Base-by-base conservation (phyloP, 2,329 filamentous ascomycete genomes). In the Anisogramma anomala region DNA sequence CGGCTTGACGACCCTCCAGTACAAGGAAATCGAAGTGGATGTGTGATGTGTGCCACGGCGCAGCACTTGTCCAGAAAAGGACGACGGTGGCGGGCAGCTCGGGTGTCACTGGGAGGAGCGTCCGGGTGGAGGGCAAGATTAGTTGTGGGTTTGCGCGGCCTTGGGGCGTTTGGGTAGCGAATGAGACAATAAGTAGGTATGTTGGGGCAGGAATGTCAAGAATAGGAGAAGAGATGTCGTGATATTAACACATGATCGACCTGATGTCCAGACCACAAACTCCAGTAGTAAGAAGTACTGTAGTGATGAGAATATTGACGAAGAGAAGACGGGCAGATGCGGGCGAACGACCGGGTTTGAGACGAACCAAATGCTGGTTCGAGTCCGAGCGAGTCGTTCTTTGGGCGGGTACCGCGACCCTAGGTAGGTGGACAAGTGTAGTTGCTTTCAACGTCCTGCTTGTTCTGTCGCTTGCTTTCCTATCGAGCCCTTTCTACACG, bases 221-320 rank as follows among this genome's bases (percentile, higher is more conserved):
- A 38, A 38, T 31, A 36, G 38, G 25, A 48, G 33, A 22, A 28
- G 32, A 19, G 25, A 31, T 11, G 33, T 33, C 36, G 36, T n/a
- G n/a, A 37, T 37, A 39, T 48, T 43, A 48, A 39, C 39, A 41
- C 46, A 48, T 48, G 42, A 37, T 48, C 41, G 39, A 45, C 40
- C 17, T 36, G 23, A 30, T 35, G 37, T 39, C 27, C 39, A 42
- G 45, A 47, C 41, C 45, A 40, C 33, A 33, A 13, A 36, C 34
- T 35, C 30, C 36, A 41, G 27, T 22, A 18, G n/a, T n/a, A n/a
- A n/a, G n/a, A n/a, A n/a, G n/a, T n/a, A 10, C 30, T 8, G 41
- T 34, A 20, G 32, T 36, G 39, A 39, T 38, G 35, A n/a, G n/a
- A n/a, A n/a, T n/a, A n/a, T 32, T 44, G 41, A 37, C 33, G 41